Evolutionary conservation across 306 rosid genomes (phyloP), one percentile per base, ranked within the genome.

Genomic region (peach (Prunus persica)): DNA sequence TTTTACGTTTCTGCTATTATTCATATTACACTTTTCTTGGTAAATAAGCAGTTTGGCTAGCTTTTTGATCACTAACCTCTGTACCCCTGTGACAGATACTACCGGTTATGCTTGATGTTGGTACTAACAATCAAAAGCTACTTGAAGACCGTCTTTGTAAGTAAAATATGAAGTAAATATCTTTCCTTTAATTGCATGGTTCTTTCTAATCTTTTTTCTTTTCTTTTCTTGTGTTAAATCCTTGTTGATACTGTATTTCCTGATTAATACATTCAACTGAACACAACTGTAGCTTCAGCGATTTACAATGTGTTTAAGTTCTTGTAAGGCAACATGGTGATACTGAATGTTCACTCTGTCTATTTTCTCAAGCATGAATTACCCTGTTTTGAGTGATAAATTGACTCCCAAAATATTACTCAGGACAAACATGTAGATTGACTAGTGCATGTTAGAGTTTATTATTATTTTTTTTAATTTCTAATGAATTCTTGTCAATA

Each of bases 41-140:
- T 76, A 58, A 73, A 74, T 30, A 19, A 63, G 28, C 64, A 54
- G 25, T 65, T 55, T 54, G 69, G 22, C 51, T 78, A 66, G 67
- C 77, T 69, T 77, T 76, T 71, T 8, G 43, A 77, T 76, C 28
- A 28, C 61, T 27, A 70, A 76, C 68, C 78, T 65, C 54, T 90
- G 74, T 70, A 65, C 27, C 51, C 80, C 69, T 84, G 15, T 65
- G 60, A 64, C 92, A 96, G 99, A 88, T 89, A 86, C 99, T 96
- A 75, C 99, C 99, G 5, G 91, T 96, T 61, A 96, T 96, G 99
- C 88, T 96, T 1, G 99, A 96, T 81, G 91, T 96, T 84, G 99
- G 99, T 68, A 96, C 99, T 63, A 96, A 96, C 87, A 96, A 96
- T 75, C 88, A 89, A 83, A 92, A 74, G 90, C 87, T 96, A 80